A percentile compares a stretch with the other conserved stretches of the same genome.
These are phyloP conservation scores for Sporothrix brasiliensis DNA, from an alignment of 2,329 filamentous ascomycete species.

Conservation along the genomic window DNA sequence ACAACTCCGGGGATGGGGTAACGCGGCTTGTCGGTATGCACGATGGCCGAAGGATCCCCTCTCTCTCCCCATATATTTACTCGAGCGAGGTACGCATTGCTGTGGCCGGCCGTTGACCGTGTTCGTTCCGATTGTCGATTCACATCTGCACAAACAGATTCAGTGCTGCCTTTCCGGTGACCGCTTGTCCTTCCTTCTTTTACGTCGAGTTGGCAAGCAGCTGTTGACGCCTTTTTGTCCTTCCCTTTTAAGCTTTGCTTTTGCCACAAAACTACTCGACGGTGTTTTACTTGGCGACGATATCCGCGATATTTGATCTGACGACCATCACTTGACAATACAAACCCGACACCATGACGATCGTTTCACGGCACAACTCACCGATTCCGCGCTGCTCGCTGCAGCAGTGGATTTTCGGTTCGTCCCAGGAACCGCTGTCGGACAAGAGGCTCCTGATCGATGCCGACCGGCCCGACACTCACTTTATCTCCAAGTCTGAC, in stretches of 20 bases:
- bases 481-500: slow-evolving; percentile 64
- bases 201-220: neutral
- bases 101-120: neutral
- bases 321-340: neutral
- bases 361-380: slow-evolving; percentile 52
- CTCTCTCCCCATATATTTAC: neutral
- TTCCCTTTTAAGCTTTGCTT: neutral
- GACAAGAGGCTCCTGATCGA: slow-evolving; percentile 61
- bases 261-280: neutral
- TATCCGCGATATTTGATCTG: neutral
- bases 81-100: neutral
- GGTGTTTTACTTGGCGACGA: neutral
- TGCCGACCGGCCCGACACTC: slow-evolving; percentile 66
- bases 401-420: slow-evolving; percentile 60
- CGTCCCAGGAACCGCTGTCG: slow-evolving; percentile 49
- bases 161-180: slow-evolving; percentile 1
- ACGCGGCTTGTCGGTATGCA: neutral
- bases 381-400: slow-evolving; percentile 54
- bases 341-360: slow-evolving; percentile 47
- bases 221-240: too few relatives aligned
- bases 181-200: neutral
- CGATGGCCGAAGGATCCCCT: neutral
- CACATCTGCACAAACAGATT: neutral
- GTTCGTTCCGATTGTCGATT: neutral
- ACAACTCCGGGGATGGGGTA: neutral